These are phyloP conservation scores for Clarireedia hainanense DNA, from an alignment of 2,329 filamentous ascomycete genomes.

Conservation along the genomic window DNA sequence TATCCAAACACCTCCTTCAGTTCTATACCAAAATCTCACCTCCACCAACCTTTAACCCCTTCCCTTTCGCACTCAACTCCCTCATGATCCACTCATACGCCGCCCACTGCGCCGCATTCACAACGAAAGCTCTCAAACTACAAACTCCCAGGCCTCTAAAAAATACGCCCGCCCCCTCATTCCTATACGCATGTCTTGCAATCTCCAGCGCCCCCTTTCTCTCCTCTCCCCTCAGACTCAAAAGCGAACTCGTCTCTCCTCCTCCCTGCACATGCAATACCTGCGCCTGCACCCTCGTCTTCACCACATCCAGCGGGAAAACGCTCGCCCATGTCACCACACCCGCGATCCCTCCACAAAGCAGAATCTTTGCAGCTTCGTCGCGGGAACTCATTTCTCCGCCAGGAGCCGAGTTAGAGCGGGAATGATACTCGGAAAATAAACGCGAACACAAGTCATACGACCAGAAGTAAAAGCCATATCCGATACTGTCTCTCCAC, in stretches of 20 bases:
- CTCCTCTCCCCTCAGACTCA: conserved; percentile 10
- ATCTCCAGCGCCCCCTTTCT: conserved; percentile 52
- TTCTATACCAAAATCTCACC: conserved; percentile 1
- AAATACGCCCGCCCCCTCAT: conserved; percentile 55
- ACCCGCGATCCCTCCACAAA: conserved; percentile 83
- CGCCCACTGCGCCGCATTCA: conserved; percentile 91
- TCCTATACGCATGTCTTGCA: conserved; percentile 56
- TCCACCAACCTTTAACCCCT: not conserved
- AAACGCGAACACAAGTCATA: conserved; percentile 67
- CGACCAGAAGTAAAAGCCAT: conserved; percentile 95
- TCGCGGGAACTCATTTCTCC: conserved; percentile 26
- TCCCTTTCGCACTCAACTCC: conserved; percentile 33
- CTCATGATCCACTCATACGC: conserved; percentile 84
- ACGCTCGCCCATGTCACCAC: conserved; percentile 84
- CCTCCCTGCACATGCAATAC: conserved; percentile 18
- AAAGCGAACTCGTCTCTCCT: conserved; percentile 28
- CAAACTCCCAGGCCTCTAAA: conserved; percentile 73
- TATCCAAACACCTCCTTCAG: not conserved
- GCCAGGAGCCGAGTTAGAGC: no score
- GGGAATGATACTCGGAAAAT: not conserved
- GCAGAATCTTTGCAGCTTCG: conserved; percentile 54
- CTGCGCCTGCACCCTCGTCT: conserved; percentile 85
- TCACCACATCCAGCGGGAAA: conserved; percentile 87
- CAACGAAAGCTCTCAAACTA: conserved; percentile 78
- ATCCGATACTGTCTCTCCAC: conserved; percentile 80